These are phyloP conservation scores for Podaxis sp. DNA, from an alignment of 768 basidiomycete genomes.

Conservation along the genomic window DNA sequence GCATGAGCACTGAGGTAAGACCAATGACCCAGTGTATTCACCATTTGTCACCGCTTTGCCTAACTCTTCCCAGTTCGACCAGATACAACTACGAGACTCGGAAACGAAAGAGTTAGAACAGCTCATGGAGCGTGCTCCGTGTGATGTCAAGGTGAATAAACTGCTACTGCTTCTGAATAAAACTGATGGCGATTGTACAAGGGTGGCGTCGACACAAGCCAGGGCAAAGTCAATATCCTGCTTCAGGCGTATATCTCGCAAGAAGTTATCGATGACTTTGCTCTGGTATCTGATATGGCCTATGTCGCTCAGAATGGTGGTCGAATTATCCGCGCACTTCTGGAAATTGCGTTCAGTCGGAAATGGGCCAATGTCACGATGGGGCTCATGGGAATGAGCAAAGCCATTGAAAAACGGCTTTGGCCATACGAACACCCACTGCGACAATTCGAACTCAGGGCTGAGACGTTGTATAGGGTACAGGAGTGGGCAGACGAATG, in stretches of 20 bases:
- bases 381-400: constrained; percentile 87
- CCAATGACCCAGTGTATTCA: neutral
- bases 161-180: neutral
- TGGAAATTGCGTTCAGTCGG: constrained; percentile 91
- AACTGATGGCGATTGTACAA: constrained; percentile 25
- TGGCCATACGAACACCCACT: constrained; percentile 97
- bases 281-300: constrained; percentile 90
- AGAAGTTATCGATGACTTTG: constrained; percentile 87
- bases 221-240: constrained; percentile 92
- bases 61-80: constrained; percentile 67
- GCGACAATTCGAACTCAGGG: constrained; percentile 74
- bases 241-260: constrained; percentile 89
- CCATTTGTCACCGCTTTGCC: neutral
- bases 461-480: constrained; percentile 76
- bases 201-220: constrained; percentile 54
- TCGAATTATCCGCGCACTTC: constrained; percentile 89
- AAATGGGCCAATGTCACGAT: constrained; percentile 86
- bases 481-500: constrained; percentile 82
- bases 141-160: constrained; percentile 69
- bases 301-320: constrained; percentile 95
- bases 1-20: constrained; percentile 86
- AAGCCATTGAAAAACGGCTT: constrained; percentile 86
- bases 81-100: constrained; percentile 90
- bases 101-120: constrained; percentile 81
- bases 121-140: constrained; percentile 69